Conservation (phyloP, 2,329 filamentous ascomycete species). For the Tympanopsis confertula region DNA sequence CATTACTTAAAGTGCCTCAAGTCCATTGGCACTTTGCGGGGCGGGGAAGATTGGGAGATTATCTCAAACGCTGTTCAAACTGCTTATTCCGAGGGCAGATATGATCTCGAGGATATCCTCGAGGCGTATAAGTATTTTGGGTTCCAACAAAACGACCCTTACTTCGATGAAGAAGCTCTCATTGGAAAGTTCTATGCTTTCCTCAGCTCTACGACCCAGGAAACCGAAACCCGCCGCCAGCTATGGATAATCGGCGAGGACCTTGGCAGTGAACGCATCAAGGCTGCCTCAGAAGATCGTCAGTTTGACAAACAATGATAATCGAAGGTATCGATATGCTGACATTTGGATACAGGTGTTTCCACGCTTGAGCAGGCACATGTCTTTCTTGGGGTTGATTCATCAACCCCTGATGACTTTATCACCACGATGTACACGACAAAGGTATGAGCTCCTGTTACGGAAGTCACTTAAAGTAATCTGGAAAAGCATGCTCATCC, state of each 20-base stretch:
- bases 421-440: not conserved
- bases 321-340: too few species aligned
- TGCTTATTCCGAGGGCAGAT: not conserved
- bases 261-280: not conserved
- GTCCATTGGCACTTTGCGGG: not conserved
- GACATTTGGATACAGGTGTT: not conserved
- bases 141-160: not conserved
- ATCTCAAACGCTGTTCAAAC: not conserved
- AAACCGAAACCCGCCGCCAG: not conserved
- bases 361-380: not conserved
- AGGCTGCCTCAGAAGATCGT: not conserved
- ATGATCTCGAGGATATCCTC: not conserved
- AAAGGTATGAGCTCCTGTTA: not conserved
- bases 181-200: conserved; percentile 1
- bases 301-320: too few species aligned
- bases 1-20: not conserved
- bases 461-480: too few species aligned
- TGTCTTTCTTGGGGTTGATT: not conserved
- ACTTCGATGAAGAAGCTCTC: not conserved
- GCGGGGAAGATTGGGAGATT: not conserved
- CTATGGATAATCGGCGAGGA: not conserved
- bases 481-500: too few species aligned
- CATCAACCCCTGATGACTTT: not conserved
- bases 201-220: not conserved
- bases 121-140: not conserved